These are phyloP conservation scores for Penicillium cinerascens DNA, from an alignment of 495 filamentous ascomycete genomes.

Conservation along the genomic window DNA sequence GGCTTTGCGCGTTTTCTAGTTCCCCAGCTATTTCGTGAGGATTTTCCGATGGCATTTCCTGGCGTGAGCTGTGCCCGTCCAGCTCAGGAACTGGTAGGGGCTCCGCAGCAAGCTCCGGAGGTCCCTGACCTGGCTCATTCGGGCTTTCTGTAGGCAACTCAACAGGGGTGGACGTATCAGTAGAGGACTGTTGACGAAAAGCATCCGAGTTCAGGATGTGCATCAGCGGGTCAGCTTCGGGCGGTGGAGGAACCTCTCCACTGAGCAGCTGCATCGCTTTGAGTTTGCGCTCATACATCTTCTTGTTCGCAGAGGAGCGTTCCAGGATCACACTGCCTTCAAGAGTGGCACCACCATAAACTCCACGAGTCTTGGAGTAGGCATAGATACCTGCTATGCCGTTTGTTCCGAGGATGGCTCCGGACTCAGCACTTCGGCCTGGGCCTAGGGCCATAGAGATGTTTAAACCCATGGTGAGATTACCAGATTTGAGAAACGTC, in stretches of 20 bases:
- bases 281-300: slow-evolving; percentile 75
- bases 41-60: background rate
- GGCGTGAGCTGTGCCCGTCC: background rate
- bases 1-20: background rate
- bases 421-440: slow-evolving; percentile 86
- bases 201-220: slow-evolving; percentile 57
- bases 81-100: background rate
- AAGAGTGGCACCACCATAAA: slow-evolving; percentile 86
- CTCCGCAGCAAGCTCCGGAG: background rate
- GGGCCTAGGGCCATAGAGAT: slow-evolving; percentile 90
- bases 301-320: slow-evolving; percentile 84
- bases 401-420: slow-evolving; percentile 74
- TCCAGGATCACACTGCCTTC: slow-evolving; percentile 87
- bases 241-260: slow-evolving; percentile 72
- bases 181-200: background rate
- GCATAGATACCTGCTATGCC: slow-evolving; percentile 83
- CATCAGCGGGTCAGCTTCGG: slow-evolving; percentile 74
- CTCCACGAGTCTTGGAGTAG: slow-evolving; percentile 90
- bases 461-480: slow-evolving; percentile 82
- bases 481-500: slow-evolving; percentile 83
- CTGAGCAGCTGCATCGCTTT: slow-evolving; percentile 74
- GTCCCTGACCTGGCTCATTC: background rate
- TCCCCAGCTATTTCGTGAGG: background rate
- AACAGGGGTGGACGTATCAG: background rate
- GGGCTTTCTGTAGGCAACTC: background rate